Conservation (phyloP, 2,329 filamentous ascomycete species). For the Tolypocladium nubicola region DNA sequence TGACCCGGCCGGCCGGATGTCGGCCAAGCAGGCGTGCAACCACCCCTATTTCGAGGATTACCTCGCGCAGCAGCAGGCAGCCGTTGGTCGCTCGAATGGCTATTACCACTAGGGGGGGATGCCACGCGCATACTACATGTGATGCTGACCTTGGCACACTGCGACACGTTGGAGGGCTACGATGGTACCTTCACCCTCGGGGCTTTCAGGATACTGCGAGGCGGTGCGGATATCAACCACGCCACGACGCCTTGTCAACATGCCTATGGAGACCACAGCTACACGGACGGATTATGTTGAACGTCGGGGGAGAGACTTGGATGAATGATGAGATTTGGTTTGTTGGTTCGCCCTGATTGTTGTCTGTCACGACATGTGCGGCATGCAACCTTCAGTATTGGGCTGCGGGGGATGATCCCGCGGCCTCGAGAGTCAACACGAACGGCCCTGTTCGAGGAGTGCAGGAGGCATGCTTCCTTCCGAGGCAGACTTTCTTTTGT, state of each 20-base stretch:
- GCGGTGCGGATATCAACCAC: background rate
- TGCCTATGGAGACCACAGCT: background rate
- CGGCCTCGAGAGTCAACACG: background rate
- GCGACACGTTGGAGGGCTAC: background rate
- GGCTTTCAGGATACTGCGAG: conserved; percentile 12
- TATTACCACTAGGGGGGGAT: conserved; percentile 24
- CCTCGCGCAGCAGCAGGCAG: conserved; percentile 16
- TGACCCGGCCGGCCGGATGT: conserved; percentile 77
- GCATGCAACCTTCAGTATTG: background rate
- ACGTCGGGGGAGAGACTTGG: background rate
- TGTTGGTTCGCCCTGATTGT: background rate
- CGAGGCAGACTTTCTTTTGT: conserved; percentile 4
- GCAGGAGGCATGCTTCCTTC: conserved; percentile 2
- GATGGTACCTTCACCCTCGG: background rate
- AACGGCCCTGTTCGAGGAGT: background rate
- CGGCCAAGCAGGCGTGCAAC: conserved; percentile 75
- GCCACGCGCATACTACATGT: conserved; percentile 1
- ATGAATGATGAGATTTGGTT: background rate
- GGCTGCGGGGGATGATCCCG: background rate
- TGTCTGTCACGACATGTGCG: background rate
- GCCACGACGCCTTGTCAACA: background rate
- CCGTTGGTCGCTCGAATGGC: conserved; percentile 18
- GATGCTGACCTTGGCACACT: background rate
- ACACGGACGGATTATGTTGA: background rate
- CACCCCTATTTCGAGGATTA: conserved; percentile 67